Evolutionary conservation across 495 filamentous ascomycete genomes (phyloP), one percentile per base, ranked within the genome.

Genomic region (Aspergillus incahuasiensis): DNA sequence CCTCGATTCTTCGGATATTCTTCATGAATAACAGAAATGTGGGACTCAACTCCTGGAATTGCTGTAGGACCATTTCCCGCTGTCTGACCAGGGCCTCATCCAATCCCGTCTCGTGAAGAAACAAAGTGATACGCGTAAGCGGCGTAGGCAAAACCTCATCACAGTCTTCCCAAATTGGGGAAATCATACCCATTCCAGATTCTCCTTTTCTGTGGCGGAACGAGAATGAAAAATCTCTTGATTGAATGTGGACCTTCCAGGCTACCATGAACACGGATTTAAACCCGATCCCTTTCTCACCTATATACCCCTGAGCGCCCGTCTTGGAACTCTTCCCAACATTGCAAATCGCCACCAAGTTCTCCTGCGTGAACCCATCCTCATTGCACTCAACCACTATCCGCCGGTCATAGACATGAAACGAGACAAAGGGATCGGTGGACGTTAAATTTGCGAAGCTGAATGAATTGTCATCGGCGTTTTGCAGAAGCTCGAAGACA

Each of bases 261-360:
- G 48, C 48, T 15, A 52, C 41, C 35, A 40, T 52, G n/a, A 52
- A 52, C 18, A 52, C 48, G 5, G 48, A 52, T 25, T 52, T 52
- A 19, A 52, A 52, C 1, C 48, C 48, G 25, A 52, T 52, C 18
- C 48, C 48, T 22, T 52, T 52, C 18, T 52, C 34, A 19, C 48
- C 48, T 24, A 52, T 52, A 40, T 52, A 52, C 3, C 48, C 48
- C n/a, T 35, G 34, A 3, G 25, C 9, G 15, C 41, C 34, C 6
- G 13, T 15, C 20, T 52, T 52, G 11, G 48, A 52, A 52, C 48
- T 52, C 2, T n/a, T 16, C n/a, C 41, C 34, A 21, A 52, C 28
- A 9, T 35, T 52, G 48, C 48, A 52, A 1, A 52, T 52, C n/a
- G 48, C 48, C 0, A 32, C 34, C 34, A 52, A 32, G 9, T 52